phyloP scores from a whole-genome alignment of 2,329 filamentous ascomycete genomes.

The Phialophora chinensis region DNA sequence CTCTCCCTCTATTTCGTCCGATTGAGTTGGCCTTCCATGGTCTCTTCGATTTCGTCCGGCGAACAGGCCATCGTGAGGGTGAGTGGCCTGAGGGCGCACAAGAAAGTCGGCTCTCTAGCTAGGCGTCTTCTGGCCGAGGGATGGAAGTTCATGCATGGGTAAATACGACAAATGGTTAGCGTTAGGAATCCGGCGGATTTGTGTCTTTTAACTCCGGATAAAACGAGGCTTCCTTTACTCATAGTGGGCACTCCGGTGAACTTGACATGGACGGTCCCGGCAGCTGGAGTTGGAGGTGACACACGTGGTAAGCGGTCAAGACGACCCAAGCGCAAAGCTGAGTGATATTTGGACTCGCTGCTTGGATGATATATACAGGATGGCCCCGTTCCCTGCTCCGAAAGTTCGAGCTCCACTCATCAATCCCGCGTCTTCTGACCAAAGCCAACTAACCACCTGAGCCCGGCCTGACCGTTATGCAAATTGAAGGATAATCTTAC shows the following conservation, averaged over 20 bases:
- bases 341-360: conserved; percentile 1
- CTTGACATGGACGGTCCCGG: neutral
- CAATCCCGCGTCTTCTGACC: neutral
- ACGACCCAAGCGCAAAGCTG: neutral
- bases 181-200: neutral
- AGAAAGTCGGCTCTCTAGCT: neutral
- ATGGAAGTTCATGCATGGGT: conserved; percentile 1
- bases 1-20: neutral
- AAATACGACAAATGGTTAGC: neutral
- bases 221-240: neutral
- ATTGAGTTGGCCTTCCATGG: neutral
- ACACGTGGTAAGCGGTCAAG: neutral
- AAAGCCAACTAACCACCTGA: neutral
- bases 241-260: neutral
- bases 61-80: neutral
- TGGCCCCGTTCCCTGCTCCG: neutral
- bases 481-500: conserved; percentile 61
- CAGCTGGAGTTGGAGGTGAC: neutral
- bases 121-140: neutral
- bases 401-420: neutral
- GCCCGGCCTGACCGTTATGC: neutral
- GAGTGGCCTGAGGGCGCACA: neutral
- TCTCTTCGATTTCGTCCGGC: neutral
- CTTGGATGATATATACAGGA: conserved; percentile 12
- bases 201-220: neutral